These are phyloP conservation scores for Metschnikowia peoriensis DNA, from an alignment of 805 yeast genomes.

Conservation along the genomic window DNA sequence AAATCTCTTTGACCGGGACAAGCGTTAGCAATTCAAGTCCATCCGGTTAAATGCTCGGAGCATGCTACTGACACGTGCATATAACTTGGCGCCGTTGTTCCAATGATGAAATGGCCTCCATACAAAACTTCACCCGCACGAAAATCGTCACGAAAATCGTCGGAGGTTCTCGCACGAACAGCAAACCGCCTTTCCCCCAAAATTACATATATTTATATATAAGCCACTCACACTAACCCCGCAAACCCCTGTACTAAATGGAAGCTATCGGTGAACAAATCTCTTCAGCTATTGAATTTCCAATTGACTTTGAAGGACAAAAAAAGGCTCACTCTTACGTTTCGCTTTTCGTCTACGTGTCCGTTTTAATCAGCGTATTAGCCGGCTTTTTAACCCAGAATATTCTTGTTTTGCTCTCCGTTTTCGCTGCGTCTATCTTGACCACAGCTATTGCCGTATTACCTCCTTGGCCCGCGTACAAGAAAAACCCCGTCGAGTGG, in stretches of 20 bases:
- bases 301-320: slow-evolving; percentile 58
- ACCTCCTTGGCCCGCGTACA: slow-evolving; percentile 62
- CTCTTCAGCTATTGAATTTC: slow-evolving; percentile 25
- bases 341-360: slow-evolving; percentile 21
- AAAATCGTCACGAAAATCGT: slow-evolving; percentile 5
- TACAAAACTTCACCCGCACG: slow-evolving; percentile 5
- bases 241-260: slow-evolving; percentile 12
- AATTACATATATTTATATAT: not conserved
- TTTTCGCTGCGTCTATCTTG: slow-evolving; percentile 36
- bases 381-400: slow-evolving; percentile 51
- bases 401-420: slow-evolving; percentile 34
- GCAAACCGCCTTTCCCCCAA: slow-evolving; percentile 3
- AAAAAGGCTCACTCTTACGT: slow-evolving; percentile 35
- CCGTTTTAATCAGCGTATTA: slow-evolving; percentile 39
- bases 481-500: slow-evolving; percentile 49
- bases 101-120: not conserved
- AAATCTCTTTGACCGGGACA: no score
- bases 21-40: no score
- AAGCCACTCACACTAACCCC: not conserved
- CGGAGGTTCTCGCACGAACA: not conserved
- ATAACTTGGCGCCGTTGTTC: not conserved
- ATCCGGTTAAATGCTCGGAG: no score
- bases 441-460: slow-evolving; percentile 35
- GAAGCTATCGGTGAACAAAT: slow-evolving; percentile 16
- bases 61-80: no score